Percentiles rank a stretch among this genome's conserved stretches.
Conservation (phyloP, 2,329 filamentous ascomycete genomes). For the Metarhizium humberi region DNA sequence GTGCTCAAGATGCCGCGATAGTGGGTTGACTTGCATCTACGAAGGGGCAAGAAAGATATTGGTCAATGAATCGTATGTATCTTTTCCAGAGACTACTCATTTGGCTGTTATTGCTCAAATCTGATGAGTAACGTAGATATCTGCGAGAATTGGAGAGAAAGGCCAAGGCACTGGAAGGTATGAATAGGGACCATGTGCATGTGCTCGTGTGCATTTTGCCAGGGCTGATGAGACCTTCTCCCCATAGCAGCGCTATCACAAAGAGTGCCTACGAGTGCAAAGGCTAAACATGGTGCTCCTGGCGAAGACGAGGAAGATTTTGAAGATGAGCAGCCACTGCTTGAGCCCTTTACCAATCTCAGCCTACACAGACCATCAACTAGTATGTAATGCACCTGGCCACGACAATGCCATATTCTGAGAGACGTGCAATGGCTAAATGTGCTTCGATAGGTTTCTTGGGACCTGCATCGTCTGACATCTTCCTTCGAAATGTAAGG, state of each 20-base stretch:
- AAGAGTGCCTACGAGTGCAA: background rate
- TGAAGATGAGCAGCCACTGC: conserved; percentile 21
- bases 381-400: conserved; percentile 9
- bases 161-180: conserved; percentile 20
- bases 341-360: conserved; percentile 26
- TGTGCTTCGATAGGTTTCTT: conserved; percentile 18
- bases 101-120: background rate
- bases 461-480: conserved; percentile 28
- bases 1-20: conserved; percentile 23
- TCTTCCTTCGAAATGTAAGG: conserved; percentile 26
- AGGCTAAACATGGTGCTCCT: conserved; percentile 3
- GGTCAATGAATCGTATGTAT: conserved; percentile 22
- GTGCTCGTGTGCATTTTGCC: background rate
- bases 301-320: conserved; percentile 19
- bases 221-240: background rate
- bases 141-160: conserved; percentile 24
- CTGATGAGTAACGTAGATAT: conserved; percentile 14
- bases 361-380: conserved; percentile 21
- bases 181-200: background rate
- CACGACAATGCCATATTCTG: background rate
- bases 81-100: too few relatives aligned
- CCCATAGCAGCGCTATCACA: background rate
- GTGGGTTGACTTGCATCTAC: conserved; percentile 21
- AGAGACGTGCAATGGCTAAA: background rate
- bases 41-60: conserved; percentile 24